Base-by-base conservation (phyloP, 305 asterid genomes). In the Fraxinus ornus region DNA sequence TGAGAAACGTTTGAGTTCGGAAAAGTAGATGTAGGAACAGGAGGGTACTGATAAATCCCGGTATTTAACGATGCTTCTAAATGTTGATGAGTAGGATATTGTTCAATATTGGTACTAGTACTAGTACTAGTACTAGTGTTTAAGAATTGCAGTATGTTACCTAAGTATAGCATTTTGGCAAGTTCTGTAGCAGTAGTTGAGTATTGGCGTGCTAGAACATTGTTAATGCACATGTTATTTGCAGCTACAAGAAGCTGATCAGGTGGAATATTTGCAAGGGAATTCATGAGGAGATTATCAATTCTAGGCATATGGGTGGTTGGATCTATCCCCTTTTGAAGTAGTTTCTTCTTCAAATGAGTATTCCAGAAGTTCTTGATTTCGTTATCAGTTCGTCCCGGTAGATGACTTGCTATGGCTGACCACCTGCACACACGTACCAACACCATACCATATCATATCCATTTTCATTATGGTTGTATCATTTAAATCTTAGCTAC, bases 311-410 rank as follows among this genome's bases (percentile, higher is more conserved):
- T 76, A 55, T 85, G 89, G 32, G 91, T 86, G 22, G 71, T 70
- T 22, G 89, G 91, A 70, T 88, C 89, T 32, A 88, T 86, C 0
- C 88, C 91, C 83, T 81, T 86, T 5, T 49, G 87, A 62, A 87
- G 70, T 64, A 88, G 80, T 64, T 77, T 85, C 73, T 86, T 86
- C 80, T 84, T 85, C 80, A 88, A 80, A 41, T 79, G 89, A 8
- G 89, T 88, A 15, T 88, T 88, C 89, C 88, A 88, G 60, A 81
- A 84, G 81, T 89, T 89, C 84, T 89, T 89, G 79, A 89, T 84
- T 75, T 89, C 91, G 8, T 89, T 89, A 36, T 89, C 91, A 0
- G 89, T 87, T 79, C 91, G 41, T 37, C 89, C 89, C 0, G 89
- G 90, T 19, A 88, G 86, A 52, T 78, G 79, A 35, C 84, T 78